These are phyloP conservation scores for Cenchrus americanus DNA, from an alignment of 176 grass and related monocot genomes.

Conservation along the genomic window DNA sequence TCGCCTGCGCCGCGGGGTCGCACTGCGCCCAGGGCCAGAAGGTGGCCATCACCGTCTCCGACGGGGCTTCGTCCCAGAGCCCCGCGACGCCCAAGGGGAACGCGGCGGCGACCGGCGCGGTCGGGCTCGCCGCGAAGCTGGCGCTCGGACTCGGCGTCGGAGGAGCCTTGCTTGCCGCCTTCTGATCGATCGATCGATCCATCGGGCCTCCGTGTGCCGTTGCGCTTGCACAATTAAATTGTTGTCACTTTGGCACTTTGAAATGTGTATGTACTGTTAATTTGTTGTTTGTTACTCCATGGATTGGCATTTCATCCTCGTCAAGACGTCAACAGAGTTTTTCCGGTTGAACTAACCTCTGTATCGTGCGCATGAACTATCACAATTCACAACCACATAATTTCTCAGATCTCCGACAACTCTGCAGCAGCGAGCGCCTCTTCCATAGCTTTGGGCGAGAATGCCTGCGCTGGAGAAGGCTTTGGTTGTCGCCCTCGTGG, in stretches of 20 bases:
- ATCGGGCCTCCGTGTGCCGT: too few relatives aligned
- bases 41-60: constrained; percentile 32
- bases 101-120: not conserved
- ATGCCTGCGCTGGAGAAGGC: constrained; percentile 27
- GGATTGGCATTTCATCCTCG: too few relatives aligned
- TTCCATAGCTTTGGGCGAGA: not conserved
- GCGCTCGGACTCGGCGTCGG: constrained; percentile 45
- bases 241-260: too few relatives aligned
- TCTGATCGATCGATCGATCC: not conserved
- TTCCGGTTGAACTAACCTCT: too few relatives aligned
- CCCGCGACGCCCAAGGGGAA: constrained; percentile 16
- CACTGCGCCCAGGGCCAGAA: constrained; percentile 60
- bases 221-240: too few relatives aligned
- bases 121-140: not conserved
- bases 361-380: too few relatives aligned
- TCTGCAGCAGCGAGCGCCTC: too few relatives aligned
- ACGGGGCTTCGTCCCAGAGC: not conserved
- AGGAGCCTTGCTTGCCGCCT: constrained; percentile 35
- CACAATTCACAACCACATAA: too few relatives aligned
- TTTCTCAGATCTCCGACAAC: too few relatives aligned
- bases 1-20: constrained; percentile 26
- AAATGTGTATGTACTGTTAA: too few relatives aligned
- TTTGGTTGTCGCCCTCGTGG: constrained; percentile 25
- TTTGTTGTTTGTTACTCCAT: too few relatives aligned
- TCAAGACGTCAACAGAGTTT: too few relatives aligned